Evolutionary conservation across 208 protist species (phyloP).

Genomic region (Leishmania major): DNA sequence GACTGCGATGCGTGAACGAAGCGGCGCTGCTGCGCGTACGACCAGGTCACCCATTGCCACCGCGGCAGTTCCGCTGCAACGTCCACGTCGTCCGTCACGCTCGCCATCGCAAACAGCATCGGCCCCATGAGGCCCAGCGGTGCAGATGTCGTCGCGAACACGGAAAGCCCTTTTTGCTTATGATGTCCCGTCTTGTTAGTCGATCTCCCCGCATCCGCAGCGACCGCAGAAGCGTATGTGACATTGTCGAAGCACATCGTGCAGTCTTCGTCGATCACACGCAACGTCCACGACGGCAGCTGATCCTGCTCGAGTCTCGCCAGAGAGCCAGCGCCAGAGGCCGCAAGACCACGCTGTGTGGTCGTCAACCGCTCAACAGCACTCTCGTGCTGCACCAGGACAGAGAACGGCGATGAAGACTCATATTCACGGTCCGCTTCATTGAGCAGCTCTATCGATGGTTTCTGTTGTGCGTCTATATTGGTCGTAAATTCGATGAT

Average conservation of each 20-base stretch:
- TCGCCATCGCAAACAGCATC: neutral
- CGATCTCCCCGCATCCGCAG: neutral
- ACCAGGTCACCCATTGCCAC: neutral
- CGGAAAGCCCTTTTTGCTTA: neutral
- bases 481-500: neutral
- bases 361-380: neutral
- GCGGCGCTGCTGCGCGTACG: slow-evolving; percentile 7
- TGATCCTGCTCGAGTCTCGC: neutral
- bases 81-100: neutral
- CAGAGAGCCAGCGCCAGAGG: accelerated
- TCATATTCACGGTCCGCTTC: neutral
- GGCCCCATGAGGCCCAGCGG: slow-evolving; percentile 20
- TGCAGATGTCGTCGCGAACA: slow-evolving; percentile 3
- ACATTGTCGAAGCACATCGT: slow-evolving; percentile 1
- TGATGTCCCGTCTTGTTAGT: neutral
- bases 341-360: neutral
- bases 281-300: slow-evolving; percentile 2
- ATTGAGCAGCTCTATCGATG: accelerated
- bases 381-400: neutral
- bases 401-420: neutral
- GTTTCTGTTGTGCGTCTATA: neutral
- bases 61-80: neutral
- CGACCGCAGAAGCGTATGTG: neutral
- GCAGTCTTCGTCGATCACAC: slow-evolving; percentile 5
- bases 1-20: slow-evolving; percentile 10